Conservation (phyloP, 2,329 filamentous ascomycete species). For the Alternaria consortialis region DNA sequence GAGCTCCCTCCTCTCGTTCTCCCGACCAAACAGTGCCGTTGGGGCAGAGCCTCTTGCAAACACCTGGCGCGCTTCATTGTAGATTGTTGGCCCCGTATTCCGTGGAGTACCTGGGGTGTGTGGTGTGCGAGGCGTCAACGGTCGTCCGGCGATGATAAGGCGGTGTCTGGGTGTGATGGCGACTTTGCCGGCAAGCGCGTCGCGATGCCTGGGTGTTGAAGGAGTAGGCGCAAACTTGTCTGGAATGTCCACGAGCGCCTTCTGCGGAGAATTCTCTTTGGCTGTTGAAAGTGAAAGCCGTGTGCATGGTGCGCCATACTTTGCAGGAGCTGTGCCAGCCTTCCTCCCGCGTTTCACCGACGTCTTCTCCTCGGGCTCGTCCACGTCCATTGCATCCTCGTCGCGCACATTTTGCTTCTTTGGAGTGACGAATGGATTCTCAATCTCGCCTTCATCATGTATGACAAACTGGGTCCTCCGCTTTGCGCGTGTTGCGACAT, state of each 20-base stretch:
- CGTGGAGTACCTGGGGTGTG: slow-evolving; percentile 77
- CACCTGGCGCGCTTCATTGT: slow-evolving; percentile 85
- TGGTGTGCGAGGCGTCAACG: slow-evolving; percentile 80
- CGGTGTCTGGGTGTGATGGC: slow-evolving; percentile 85
- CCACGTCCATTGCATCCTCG: slow-evolving; percentile 57
- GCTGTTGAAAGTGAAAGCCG: slow-evolving; percentile 56
- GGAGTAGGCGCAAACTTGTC: slow-evolving; percentile 61
- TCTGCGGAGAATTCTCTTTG: slow-evolving; percentile 58
- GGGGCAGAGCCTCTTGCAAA: slow-evolving; percentile 83
- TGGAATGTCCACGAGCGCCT: slow-evolving; percentile 61
- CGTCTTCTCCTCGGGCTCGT: slow-evolving; percentile 50
- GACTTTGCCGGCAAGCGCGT: slow-evolving; percentile 74
- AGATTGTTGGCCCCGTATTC: slow-evolving; percentile 74
- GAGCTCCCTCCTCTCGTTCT: slow-evolving; percentile 72
- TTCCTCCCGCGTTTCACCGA: slow-evolving; percentile 48
- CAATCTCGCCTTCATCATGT: slow-evolving; percentile 72
- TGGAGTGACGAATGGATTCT: slow-evolving; percentile 63
- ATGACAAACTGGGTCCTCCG: slow-evolving; percentile 56
- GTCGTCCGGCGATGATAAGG: slow-evolving; percentile 77
- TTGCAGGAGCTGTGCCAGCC: slow-evolving; percentile 55
- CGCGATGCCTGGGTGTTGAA: slow-evolving; percentile 78
- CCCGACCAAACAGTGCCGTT: slow-evolving; percentile 79
- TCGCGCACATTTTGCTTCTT: slow-evolving; percentile 47
- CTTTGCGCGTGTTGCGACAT: slow-evolving; percentile 52
- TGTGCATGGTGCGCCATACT: slow-evolving; percentile 56